A percentile compares a stretch with the other conserved stretches of the same genome.
These are phyloP conservation scores for Starmerella gropengiesseri DNA, from an alignment of 805 yeast species.

Conservation along the genomic window DNA sequence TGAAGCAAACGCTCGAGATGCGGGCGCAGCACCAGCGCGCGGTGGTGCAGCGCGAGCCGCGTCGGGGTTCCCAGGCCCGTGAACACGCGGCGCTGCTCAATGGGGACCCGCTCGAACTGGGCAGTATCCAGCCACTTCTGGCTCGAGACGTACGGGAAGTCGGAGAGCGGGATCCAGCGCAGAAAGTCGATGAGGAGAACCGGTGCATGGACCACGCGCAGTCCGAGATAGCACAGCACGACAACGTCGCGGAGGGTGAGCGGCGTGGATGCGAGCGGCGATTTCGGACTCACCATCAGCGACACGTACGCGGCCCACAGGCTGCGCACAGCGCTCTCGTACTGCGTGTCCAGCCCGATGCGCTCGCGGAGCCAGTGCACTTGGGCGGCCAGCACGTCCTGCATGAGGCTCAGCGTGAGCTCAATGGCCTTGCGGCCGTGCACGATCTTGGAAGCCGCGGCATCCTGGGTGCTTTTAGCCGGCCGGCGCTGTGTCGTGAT, in stretches of 20 bases:
- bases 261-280: neutral
- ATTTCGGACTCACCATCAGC: neutral
- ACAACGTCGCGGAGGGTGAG: slow-evolving; percentile 10
- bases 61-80: slow-evolving; percentile 8
- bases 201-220: slow-evolving; percentile 9
- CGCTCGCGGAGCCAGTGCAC: slow-evolving; percentile 6
- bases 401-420: slow-evolving; percentile 5
- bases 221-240: slow-evolving; percentile 11
- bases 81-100: slow-evolving; percentile 11
- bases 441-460: neutral
- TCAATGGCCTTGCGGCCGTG: slow-evolving; percentile 12
- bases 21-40: neutral
- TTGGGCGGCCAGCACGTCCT: slow-evolving; percentile 15
- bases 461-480: neutral
- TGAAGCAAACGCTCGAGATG: neutral
- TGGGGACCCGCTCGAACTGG: slow-evolving; percentile 3
- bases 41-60: slow-evolving; percentile 5
- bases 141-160: slow-evolving; percentile 12
- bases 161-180: slow-evolving; percentile 11
- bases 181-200: slow-evolving; percentile 13
- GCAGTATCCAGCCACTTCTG: slow-evolving; percentile 6
- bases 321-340: slow-evolving; percentile 6
- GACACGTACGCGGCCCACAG: slow-evolving; percentile 14
- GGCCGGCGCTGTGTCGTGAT: slow-evolving; percentile 13
- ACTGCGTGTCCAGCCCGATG: slow-evolving; percentile 3